Percentiles rank a stretch among this genome's conserved stretches.
phyloP scores from a whole-genome alignment of 106 monocot genomes.

The Dendrobium officinale region DNA sequence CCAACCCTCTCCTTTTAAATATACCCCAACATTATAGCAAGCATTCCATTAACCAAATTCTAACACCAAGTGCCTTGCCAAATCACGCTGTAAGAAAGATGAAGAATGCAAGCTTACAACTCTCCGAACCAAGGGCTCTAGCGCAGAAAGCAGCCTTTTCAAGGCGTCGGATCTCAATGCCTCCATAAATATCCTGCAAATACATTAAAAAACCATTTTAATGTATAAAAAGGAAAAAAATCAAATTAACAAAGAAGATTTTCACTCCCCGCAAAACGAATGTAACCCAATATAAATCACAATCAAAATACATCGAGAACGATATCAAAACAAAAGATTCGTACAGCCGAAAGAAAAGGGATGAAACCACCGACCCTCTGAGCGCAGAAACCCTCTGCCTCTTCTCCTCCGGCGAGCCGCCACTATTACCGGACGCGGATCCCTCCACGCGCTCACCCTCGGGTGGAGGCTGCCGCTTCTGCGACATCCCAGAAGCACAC shows the following conservation, averaged over 20 bases:
- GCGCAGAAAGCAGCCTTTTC: constrained; percentile 15
- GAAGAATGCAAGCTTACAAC: constrained; percentile 24
- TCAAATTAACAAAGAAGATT: not conserved
- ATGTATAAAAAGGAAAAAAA: not conserved
- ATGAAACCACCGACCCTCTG: constrained; percentile 3
- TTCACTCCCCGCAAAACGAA: not conserved
- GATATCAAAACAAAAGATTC: not conserved
- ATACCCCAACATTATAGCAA: not conserved
- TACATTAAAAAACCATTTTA: not conserved
- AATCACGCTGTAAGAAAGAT: not conserved
- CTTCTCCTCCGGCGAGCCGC: constrained; percentile 15
- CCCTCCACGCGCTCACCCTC: constrained; percentile 11
- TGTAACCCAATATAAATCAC: not conserved
- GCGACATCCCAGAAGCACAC: constrained; percentile 20
- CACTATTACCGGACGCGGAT: not conserved
- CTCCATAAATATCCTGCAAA: constrained; percentile 21
- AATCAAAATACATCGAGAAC: not conserved
- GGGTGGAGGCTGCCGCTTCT: constrained; percentile 23
- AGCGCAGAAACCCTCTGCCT: constrained; percentile 17
- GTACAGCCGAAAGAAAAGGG: not conserved
- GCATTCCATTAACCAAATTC: not conserved
- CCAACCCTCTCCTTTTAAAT: not conserved
- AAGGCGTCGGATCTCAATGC: constrained; percentile 18
- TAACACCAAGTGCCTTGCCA: not conserved
- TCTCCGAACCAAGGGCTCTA: constrained; percentile 37